Evolutionary conservation across 139 green algal species (phyloP).

Genomic region (Chlorella sorokiniana): DNA sequence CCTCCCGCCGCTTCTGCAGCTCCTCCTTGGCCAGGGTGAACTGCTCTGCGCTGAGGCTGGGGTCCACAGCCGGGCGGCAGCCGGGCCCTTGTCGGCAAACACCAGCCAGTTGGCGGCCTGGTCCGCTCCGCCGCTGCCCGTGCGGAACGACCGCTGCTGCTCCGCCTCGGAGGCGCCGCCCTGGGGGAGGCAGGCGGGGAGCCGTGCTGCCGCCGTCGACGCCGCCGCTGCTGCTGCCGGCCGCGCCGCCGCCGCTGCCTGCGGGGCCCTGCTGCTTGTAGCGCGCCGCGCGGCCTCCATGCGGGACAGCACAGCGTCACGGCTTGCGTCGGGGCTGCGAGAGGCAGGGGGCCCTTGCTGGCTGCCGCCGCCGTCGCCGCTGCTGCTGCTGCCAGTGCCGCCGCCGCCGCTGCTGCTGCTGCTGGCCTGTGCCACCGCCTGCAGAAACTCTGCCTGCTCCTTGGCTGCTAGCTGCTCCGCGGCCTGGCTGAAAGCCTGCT

Average conservation of each 20-base stretch:
- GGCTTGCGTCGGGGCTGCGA: no score
- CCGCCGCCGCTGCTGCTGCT: background rate
- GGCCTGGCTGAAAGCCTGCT: background rate
- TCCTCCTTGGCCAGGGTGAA: conserved; percentile 68
- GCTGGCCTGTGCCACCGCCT: background rate
- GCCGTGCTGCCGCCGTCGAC: background rate
- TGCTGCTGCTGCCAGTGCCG: background rate
- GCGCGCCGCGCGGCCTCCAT: conserved; percentile 15
- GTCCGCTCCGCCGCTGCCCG: conserved; percentile 38
- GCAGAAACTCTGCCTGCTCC: background rate
- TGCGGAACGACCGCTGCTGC: conserved; percentile 21
- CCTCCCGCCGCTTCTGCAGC: conserved; percentile 20
- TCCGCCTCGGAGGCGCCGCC: no score
- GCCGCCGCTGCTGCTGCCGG: background rate
- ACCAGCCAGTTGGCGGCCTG: conserved; percentile 48
- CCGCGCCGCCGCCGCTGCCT: background rate
- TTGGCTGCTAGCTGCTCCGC: background rate
- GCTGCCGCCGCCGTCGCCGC: background rate
- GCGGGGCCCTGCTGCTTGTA: conserved; percentile 1
- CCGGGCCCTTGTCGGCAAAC: conserved; percentile 26
- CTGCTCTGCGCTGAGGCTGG: conserved; percentile 58
- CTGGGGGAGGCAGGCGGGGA: no score
- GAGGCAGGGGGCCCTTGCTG: no score
- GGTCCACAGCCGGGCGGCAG: conserved; percentile 11
- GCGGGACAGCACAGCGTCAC: conserved; percentile 1